These are phyloP conservation scores for Claviceps sp. DNA, from an alignment of 2,329 filamentous ascomycete species.

Conservation along the genomic window DNA sequence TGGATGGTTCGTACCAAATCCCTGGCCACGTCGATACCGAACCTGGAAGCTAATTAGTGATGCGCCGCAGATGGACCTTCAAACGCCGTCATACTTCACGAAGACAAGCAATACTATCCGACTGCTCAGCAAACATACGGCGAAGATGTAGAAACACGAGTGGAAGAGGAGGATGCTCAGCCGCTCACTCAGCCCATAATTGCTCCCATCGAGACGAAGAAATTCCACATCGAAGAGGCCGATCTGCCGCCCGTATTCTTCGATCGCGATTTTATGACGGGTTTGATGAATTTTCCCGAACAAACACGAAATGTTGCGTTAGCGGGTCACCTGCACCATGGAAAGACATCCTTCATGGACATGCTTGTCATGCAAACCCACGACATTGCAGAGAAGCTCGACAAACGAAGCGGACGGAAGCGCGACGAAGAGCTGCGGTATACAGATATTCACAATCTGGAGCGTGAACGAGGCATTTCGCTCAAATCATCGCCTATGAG, in stretches of 20 bases:
- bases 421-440: conserved; percentile 86
- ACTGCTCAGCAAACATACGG: conserved; percentile 96
- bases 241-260: conserved; percentile 83
- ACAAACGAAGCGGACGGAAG: conserved; percentile 68
- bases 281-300: conserved; percentile 90
- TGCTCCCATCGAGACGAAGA: conserved; percentile 84
- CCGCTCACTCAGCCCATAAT: conserved; percentile 86
- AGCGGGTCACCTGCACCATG: conserved; percentile 88
- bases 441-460: conserved; percentile 81
- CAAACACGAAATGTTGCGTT: conserved; percentile 89
- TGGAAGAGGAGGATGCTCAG: conserved; percentile 95
- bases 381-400: conserved; percentile 64
- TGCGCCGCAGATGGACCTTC: conserved; percentile 56
- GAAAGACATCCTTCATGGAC: conserved; percentile 96
- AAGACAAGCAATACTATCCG: conserved; percentile 99
- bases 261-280: conserved; percentile 83
- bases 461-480: conserved; percentile 79
- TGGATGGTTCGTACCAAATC: conserved; percentile 50
- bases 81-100: conserved; percentile 93
- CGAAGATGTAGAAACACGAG: conserved; percentile 82
- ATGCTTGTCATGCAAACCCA: conserved; percentile 96
- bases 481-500: conserved; percentile 94
- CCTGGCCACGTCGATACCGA: too few relatives aligned
- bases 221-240: conserved; percentile 85
- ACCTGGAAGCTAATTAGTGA: not conserved